Percentiles rank a stretch among this genome's conserved stretches.
Evolutionary conservation across 2,329 filamentous ascomycete species (phyloP).

Genomic region (Xylariales sp.): DNA sequence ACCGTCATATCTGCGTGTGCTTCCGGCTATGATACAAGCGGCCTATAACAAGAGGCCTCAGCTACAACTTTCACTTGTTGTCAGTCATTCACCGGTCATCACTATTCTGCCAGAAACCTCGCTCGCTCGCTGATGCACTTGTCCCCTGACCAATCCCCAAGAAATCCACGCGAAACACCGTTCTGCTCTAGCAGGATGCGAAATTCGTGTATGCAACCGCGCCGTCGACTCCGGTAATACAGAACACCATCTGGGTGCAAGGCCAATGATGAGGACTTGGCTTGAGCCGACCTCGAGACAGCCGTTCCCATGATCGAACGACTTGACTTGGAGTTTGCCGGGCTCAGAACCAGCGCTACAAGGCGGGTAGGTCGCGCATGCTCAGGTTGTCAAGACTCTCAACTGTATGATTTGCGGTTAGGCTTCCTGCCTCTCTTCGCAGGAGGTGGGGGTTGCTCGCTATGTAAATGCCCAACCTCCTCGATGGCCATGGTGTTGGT

Average conservation of each 20-base stretch:
- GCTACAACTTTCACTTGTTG: neutral
- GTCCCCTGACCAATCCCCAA: neutral
- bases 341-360: no score
- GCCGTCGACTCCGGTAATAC: neutral
- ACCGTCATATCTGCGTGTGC: no score
- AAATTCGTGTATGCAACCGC: neutral
- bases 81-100: neutral
- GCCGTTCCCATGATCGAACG: no score
- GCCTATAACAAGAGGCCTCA: no score
- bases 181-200: neutral
- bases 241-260: no score
- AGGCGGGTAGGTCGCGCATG: no score
- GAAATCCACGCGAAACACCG: neutral
- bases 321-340: no score
- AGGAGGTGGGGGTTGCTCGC: conserved; percentile 48
- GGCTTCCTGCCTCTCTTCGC: conserved; percentile 46
- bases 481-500: conserved; percentile 53
- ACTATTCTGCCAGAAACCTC: neutral
- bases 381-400: neutral
- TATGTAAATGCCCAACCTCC: conserved; percentile 54
- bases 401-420: conserved; percentile 32
- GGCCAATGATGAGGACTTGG: no score
- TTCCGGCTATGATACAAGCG: no score
- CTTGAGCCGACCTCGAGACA: no score
- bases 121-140: conserved; percentile 2